A percentile compares a stretch with the other conserved stretches of the same genome.
phyloP scores from a whole-genome alignment of 768 basidiomycete genomes.

The Hortiboletus campestris region DNA sequence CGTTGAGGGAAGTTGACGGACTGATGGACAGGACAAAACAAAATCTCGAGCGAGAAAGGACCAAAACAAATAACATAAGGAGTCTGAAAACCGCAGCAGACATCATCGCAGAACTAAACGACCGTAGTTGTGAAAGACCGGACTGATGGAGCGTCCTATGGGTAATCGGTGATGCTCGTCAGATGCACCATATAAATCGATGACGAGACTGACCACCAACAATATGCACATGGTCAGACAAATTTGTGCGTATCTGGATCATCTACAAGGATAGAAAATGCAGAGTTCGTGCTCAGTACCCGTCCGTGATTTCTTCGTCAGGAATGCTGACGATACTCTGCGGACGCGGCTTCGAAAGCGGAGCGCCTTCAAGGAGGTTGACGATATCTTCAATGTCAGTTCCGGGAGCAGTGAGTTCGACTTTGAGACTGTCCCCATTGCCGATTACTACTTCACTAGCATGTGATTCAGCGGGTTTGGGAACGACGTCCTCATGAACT shows the following conservation, averaged over 20 bases:
- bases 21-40: slow-evolving; percentile 2
- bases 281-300: slow-evolving; percentile 37
- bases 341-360: slow-evolving; percentile 39
- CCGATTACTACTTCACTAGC: slow-evolving; percentile 2
- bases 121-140: slow-evolving; percentile 31
- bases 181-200: not conserved
- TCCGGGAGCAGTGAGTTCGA: slow-evolving; percentile 13
- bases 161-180: not conserved
- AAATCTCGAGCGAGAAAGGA: slow-evolving; percentile 10
- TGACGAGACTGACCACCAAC: slow-evolving; percentile 14
- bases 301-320: slow-evolving; percentile 57
- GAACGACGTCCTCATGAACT: not conserved
- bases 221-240: slow-evolving; percentile 27
- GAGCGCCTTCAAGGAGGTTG: slow-evolving; percentile 52
- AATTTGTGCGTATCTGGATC: slow-evolving; percentile 14
- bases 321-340: slow-evolving; percentile 49
- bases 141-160: slow-evolving; percentile 11
- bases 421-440: slow-evolving; percentile 10
- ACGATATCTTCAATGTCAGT: slow-evolving; percentile 64
- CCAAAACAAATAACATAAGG: slow-evolving; percentile 21
- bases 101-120: slow-evolving; percentile 32
- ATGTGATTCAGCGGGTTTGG: slow-evolving; percentile 14
- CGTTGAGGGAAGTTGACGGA: not conserved
- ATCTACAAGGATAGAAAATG: slow-evolving; percentile 21
- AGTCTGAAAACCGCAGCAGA: slow-evolving; percentile 19